Conservation (phyloP, 345 rosid species). For the Linum tenue region DNA sequence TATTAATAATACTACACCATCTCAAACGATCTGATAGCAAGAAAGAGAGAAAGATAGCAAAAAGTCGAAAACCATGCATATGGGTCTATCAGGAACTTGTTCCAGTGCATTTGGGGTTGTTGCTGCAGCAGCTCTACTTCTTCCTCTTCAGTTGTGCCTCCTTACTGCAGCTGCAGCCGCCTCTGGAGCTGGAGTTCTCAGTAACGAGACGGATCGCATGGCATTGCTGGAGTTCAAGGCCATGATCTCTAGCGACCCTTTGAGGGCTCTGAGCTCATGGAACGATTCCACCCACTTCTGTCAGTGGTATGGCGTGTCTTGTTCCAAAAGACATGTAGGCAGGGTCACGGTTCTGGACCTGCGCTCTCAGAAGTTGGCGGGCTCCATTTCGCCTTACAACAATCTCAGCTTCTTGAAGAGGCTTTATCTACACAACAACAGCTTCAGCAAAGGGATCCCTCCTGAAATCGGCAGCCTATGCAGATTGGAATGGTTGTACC, state of each 20-base stretch:
- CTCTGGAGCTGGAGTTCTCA: too few species aligned
- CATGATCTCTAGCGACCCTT: not conserved
- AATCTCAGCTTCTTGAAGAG: conserved; percentile 11
- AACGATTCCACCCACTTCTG: conserved; percentile 8
- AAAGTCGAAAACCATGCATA: too few species aligned
- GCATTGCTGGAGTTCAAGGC: conserved; percentile 10
- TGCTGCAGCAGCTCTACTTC: too few species aligned
- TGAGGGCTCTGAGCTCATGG: conserved; percentile 7
- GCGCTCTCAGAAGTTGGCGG: not conserved
- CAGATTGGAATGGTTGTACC: not conserved
- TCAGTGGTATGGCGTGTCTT: conserved; percentile 3
- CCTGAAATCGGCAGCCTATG: conserved; percentile 8
- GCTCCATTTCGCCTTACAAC: conserved; percentile 8
- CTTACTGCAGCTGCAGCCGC: too few species aligned
- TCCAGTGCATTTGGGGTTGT: too few species aligned
- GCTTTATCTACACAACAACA: conserved; percentile 1
- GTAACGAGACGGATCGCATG: conserved; percentile 3
- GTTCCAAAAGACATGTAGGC: not conserved
- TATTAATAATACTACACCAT: too few species aligned
- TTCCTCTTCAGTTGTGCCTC: too few species aligned
- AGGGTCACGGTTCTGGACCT: conserved; percentile 1
- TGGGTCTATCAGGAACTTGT: too few species aligned
- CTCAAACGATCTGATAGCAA: too few species aligned
- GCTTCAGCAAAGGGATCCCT: conserved; percentile 10
- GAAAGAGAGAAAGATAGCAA: too few species aligned